Evolutionary conservation across 225 moss, liverwort and hornwort species (phyloP).

Genomic region (Thuidium tamariscinum): DNA sequence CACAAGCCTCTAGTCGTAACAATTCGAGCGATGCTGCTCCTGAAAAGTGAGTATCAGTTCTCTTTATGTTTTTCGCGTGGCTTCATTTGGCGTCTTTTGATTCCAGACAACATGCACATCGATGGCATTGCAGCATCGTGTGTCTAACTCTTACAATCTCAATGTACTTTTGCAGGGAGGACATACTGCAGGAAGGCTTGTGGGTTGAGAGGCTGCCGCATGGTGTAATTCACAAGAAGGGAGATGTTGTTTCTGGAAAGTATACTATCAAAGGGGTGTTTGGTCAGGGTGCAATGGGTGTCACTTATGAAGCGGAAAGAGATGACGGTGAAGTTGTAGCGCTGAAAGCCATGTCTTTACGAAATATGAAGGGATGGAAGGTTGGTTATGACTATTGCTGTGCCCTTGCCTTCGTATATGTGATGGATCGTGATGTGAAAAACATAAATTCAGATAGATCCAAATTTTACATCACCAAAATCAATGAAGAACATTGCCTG

Average conservation of each 20-base stretch:
- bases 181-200: constrained; percentile 21
- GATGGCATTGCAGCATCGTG: background rate
- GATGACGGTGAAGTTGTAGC: constrained; percentile 67
- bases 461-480: background rate
- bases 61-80: background rate
- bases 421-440: background rate
- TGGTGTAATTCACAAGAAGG: constrained; percentile 59
- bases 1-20: background rate
- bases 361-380: constrained; percentile 93
- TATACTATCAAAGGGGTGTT: constrained; percentile 72
- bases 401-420: background rate
- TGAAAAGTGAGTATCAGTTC: constrained; percentile 7
- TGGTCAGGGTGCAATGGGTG: constrained; percentile 87
- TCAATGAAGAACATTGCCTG: background rate
- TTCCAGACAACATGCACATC: background rate
- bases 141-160: background rate
- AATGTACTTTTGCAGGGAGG: constrained; percentile 17
- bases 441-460: background rate
- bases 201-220: constrained; percentile 40
- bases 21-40: constrained; percentile 5
- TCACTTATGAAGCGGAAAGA: constrained; percentile 74
- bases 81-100: background rate
- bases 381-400: background rate
- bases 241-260: constrained; percentile 64
- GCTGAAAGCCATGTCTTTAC: constrained; percentile 80